Evolutionary conservation across 129 eudicot species (phyloP).

Genomic region (Chrysanthemum makinoi): DNA sequence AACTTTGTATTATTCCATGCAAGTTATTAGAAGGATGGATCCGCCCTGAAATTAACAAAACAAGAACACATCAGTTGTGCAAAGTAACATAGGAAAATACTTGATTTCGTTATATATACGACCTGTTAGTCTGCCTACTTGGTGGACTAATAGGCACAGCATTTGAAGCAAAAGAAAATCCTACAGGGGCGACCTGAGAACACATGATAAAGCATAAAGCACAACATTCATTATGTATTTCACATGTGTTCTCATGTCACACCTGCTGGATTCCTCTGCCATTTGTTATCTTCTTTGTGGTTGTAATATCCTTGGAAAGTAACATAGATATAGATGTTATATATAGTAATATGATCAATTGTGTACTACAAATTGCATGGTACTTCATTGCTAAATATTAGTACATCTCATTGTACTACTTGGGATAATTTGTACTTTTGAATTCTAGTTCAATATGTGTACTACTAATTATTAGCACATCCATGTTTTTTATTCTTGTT

Average conservation of each 20-base stretch:
- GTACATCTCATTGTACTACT: conserved; percentile 28
- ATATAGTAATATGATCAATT: conserved; percentile 5
- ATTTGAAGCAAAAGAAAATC: conserved; percentile 15
- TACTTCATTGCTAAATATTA: conserved; percentile 12
- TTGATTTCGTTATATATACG: neutral
- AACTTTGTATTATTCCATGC: neutral
- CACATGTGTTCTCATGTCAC: conserved; percentile 31
- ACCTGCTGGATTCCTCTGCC: conserved; percentile 24
- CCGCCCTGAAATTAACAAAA: neutral
- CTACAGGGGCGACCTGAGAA: conserved; percentile 41
- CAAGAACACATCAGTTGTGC: neutral
- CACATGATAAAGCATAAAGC: conserved; percentile 10
- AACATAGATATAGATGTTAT: neutral
- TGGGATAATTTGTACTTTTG: conserved; percentile 17
- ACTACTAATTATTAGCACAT: neutral
- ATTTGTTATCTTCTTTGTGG: neutral
- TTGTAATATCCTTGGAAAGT: neutral
- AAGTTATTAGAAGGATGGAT: neutral
- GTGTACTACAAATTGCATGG: conserved; percentile 20
- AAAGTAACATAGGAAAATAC: neutral
- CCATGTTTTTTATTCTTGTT: neutral
- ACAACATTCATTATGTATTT: neutral
- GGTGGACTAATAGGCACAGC: neutral
- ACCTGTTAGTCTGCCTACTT: too few relatives aligned
- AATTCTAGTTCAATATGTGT: neutral